A percentile compares a stretch with the other conserved stretches of the same genome.
phyloP scores from a whole-genome alignment of 2,329 filamentous ascomycete species.

The Coleophoma cylindrospora region DNA sequence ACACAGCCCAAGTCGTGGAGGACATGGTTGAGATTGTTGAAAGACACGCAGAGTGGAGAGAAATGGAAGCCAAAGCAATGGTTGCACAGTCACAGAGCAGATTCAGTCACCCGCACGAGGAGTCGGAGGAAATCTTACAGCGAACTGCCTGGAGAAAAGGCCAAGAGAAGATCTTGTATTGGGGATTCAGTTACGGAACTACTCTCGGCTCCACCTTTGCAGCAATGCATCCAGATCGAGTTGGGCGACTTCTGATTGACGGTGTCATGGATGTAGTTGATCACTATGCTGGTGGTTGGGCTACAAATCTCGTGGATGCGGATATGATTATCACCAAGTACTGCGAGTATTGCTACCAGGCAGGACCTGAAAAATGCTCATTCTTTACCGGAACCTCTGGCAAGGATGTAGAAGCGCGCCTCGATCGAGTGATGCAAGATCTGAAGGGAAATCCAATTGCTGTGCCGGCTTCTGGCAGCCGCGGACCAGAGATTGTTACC shows the following conservation, averaged over 20 bases:
- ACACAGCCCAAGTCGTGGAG: conserved; percentile 39
- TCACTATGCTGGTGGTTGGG: conserved; percentile 27
- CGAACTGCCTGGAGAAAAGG: conserved; percentile 10
- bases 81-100: background rate
- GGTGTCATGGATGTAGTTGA: conserved; percentile 14
- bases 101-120: background rate
- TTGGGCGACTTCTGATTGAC: conserved; percentile 32
- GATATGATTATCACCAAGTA: conserved; percentile 21
- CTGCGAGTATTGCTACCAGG: conserved; percentile 17
- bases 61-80: conserved; percentile 13
- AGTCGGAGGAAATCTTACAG: background rate
- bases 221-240: conserved; percentile 32
- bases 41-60: conserved; percentile 31
- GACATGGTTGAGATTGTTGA: conserved; percentile 46
- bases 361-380: conserved; percentile 25
- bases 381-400: conserved; percentile 10
- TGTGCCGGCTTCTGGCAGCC: conserved; percentile 2
- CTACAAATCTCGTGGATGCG: conserved; percentile 32
- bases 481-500: conserved; percentile 17
- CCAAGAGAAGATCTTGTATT: conserved; percentile 34
- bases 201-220: conserved; percentile 36
- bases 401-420: conserved; percentile 1
- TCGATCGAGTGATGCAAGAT: conserved; percentile 2
- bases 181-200: conserved; percentile 43
- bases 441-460: conserved; percentile 7